Base-by-base conservation (phyloP, 257 asterid genomes). In the Nicotiana knightiana region DNA sequence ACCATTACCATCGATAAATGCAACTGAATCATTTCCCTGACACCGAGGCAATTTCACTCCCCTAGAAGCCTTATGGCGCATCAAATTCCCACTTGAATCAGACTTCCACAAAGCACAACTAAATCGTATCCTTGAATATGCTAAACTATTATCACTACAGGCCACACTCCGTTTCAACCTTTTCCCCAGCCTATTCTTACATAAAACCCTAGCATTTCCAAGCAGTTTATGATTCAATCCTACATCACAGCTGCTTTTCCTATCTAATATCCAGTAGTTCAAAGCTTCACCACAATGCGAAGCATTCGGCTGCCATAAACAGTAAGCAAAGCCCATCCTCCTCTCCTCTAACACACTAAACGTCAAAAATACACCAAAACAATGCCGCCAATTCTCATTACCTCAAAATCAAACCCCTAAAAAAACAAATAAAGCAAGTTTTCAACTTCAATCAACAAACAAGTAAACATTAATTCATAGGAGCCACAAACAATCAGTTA, bases 1-100 rank as follows among this genome's bases (percentile, higher is more conserved):
- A 82, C 88, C 87, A 80, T 83, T 91, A 85, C 90, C 94, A 84
- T 89, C 88, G 78, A 93, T 65, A 87, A 88, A 93, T 15, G 97
- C 94, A 65, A 96, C 85, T 37, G 98, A 93, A 71, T 96, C 98
- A 88, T 91, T 94, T 81, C 93, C 97, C 89, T 92, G 98, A 89
- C 99, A 96, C 75, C 79, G 90, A 48, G 87, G 67, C 83, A 63
- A 82, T 46, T 66, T 16, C 58, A 57, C 39, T 21, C 86, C 81
- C 71, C 66, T 83, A 48, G 85, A 75, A 6, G 55, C 57, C 82
- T 84, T 82, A 46, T 11, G 16, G 43, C 26, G 68, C 12, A 61
- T 65, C 48, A 39, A 61, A 63, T 77, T 57, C 66, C 84, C 85
- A 53, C 67, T 67, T 1, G 86, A 37, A 87, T 81, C 70, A 76